Evolutionary conservation across 2,329 filamentous ascomycete genomes (phyloP).

Genomic region (Diplodia scrobiculata): DNA sequence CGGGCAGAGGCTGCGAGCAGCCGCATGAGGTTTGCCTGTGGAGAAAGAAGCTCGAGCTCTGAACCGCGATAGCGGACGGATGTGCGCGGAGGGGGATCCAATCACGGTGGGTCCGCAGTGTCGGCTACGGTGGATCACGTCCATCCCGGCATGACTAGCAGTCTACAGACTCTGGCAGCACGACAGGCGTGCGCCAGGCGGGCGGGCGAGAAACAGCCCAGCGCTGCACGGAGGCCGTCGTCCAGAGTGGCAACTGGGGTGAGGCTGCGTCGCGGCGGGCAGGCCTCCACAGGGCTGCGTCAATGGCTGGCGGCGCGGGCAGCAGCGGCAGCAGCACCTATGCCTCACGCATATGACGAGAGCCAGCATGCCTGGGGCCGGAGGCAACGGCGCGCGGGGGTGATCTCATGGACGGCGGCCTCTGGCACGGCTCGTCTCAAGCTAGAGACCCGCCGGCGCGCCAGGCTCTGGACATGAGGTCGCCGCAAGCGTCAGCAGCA

Average conservation of each 20-base stretch:
- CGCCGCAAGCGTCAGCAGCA: constrained; percentile 10
- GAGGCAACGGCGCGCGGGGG: constrained; percentile 11
- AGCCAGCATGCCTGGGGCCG: neutral
- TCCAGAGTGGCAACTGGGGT: neutral
- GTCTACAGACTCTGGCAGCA: constrained; percentile 2
- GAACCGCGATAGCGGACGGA: constrained; percentile 23
- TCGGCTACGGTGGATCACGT: constrained; percentile 23
- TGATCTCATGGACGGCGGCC: constrained; percentile 3
- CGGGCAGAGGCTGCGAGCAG: neutral
- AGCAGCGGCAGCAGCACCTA: neutral
- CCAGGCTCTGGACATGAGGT: neutral
- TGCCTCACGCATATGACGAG: neutral
- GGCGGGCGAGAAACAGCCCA: neutral
- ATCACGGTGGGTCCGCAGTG: constrained; percentile 16
- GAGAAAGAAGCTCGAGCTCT: constrained; percentile 23
- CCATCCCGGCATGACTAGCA: constrained; percentile 24
- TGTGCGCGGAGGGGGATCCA: constrained; percentile 25
- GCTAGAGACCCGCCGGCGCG: neutral
- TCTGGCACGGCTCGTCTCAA: neutral
- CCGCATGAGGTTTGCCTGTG: constrained; percentile 5
- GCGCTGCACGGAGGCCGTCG: neutral
- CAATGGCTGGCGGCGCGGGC: constrained; percentile 1
- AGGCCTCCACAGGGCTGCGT: neutral
- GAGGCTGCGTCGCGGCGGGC: neutral
- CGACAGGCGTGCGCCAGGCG: constrained; percentile 1